A percentile compares a stretch with the other conserved stretches of the same genome.
Conservation (phyloP, 2,329 filamentous ascomycete genomes). For the Capronia coronata region DNA sequence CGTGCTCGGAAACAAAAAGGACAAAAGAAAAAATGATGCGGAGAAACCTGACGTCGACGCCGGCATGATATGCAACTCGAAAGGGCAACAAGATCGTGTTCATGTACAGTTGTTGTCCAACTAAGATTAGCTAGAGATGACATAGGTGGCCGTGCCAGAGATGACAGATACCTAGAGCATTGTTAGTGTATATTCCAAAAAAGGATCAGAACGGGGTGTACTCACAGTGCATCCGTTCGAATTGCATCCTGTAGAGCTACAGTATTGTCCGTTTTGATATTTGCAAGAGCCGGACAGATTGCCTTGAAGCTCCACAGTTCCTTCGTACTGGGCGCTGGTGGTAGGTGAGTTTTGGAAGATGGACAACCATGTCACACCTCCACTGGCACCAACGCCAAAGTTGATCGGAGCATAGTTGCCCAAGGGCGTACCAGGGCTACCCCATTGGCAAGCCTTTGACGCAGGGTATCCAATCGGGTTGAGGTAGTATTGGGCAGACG, state of each 20-base stretch:
- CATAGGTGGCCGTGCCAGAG: slow-evolving; percentile 46
- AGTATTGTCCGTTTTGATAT: slow-evolving; percentile 60
- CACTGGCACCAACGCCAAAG: slow-evolving; percentile 65
- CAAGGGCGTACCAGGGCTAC: slow-evolving; percentile 49
- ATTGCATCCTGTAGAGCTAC: slow-evolving; percentile 45
- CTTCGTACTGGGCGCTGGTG: slow-evolving; percentile 62
- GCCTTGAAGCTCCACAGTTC: slow-evolving; percentile 69
- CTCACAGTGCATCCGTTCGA: slow-evolving; percentile 74
- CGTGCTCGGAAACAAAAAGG: slow-evolving; percentile 9
- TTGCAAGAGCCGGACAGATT: slow-evolving; percentile 59
- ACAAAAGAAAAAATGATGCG: slow-evolving; percentile 10
- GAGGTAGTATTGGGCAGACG: slow-evolving; percentile 94
- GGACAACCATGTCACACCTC: slow-evolving; percentile 68
- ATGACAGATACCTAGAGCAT: slow-evolving; percentile 42
- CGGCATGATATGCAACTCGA: slow-evolving; percentile 19
- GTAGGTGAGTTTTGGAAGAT: slow-evolving; percentile 81
- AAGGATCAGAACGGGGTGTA: slow-evolving; percentile 25
- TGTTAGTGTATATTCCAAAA: slow-evolving; percentile 8
- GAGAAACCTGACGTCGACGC: slow-evolving; percentile 22
- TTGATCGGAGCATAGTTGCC: slow-evolving; percentile 87
- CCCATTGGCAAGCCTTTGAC: slow-evolving; percentile 71
- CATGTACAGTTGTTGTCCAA: slow-evolving; percentile 13
- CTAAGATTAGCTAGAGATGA: slow-evolving; percentile 34
- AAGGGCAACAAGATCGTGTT: slow-evolving; percentile 22
- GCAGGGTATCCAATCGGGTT: slow-evolving; percentile 68